Evolutionary conservation across 176 grass and related monocot genomes (phyloP).

Genomic region (Zizania latifolia): DNA sequence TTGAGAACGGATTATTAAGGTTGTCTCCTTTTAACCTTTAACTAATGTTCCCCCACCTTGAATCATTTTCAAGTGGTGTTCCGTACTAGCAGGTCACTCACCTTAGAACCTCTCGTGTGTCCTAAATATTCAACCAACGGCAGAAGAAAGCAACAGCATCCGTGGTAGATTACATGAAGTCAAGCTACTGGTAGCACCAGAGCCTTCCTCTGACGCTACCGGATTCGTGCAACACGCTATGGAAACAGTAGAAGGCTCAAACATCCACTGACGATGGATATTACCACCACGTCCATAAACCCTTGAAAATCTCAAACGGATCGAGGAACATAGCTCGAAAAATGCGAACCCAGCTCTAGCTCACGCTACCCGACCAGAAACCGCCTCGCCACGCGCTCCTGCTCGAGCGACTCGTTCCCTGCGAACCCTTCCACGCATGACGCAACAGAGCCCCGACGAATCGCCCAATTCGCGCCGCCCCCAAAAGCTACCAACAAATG

Average conservation of each 20-base stretch:
- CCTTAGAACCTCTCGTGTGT: neutral
- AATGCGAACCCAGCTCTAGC: neutral
- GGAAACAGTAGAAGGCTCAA: neutral
- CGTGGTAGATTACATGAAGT: neutral
- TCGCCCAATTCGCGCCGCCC: neutral
- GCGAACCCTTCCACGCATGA: neutral
- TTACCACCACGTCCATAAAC: constrained; percentile 16
- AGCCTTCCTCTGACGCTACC: neutral
- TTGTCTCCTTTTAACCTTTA: neutral
- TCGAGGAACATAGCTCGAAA: neutral
- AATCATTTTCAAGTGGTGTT: neutral
- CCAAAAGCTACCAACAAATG: neutral
- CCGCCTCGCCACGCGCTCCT: neutral
- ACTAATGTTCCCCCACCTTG: neutral
- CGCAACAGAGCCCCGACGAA: neutral
- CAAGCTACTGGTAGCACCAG: neutral
- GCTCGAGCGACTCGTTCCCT: neutral
- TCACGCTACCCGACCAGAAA: neutral
- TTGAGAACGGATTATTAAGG: neutral
- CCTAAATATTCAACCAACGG: neutral
- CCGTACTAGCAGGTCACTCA: neutral
- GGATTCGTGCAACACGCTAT: neutral
- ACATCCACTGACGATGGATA: neutral
- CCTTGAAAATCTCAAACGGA: neutral
- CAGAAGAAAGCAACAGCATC: neutral